Evolutionary conservation across 208 protist species (phyloP).

Genomic region (Trypanosoma melophagium): DNA sequence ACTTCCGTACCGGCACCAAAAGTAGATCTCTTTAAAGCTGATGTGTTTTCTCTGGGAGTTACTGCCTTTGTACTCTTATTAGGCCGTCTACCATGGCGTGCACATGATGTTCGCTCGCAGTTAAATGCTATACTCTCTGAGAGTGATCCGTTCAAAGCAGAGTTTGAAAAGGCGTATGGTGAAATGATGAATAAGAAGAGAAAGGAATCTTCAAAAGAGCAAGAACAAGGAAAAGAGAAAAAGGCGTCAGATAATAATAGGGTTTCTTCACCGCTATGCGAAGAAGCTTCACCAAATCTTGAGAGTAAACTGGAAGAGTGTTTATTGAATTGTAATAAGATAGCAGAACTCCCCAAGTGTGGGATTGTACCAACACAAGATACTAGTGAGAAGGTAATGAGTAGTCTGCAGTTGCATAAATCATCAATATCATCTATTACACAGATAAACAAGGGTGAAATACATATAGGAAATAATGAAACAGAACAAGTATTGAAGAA

Average conservation of each 20-base stretch:
- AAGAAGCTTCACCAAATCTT: not conserved
- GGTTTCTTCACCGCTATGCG: not conserved
- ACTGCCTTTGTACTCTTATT: conserved; percentile 70
- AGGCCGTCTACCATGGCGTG: conserved; percentile 57
- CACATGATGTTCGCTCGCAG: conserved; percentile 42
- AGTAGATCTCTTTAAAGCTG: conserved; percentile 66
- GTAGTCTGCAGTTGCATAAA: too few species aligned
- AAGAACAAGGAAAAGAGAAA: not conserved
- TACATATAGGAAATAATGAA: too few species aligned
- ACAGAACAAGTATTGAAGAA: too few species aligned
- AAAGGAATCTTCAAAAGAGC: not conserved
- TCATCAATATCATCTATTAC: too few species aligned
- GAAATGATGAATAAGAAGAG: not conserved
- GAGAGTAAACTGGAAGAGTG: not conserved
- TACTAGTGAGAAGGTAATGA: too few species aligned
- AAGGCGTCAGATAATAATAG: not conserved
- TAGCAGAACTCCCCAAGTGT: too few species aligned
- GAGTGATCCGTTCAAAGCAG: conserved; percentile 51
- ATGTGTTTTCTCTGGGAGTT: conserved; percentile 70
- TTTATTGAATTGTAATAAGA: too few species aligned
- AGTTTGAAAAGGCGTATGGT: conserved; percentile 38
- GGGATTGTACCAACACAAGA: too few species aligned
- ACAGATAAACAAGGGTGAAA: too few species aligned
- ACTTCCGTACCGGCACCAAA: not conserved
- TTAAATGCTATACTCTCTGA: conserved; percentile 40